Evolutionary conservation across 768 basidiomycete species (phyloP).

Genomic region (Termitomyces sp.): DNA sequence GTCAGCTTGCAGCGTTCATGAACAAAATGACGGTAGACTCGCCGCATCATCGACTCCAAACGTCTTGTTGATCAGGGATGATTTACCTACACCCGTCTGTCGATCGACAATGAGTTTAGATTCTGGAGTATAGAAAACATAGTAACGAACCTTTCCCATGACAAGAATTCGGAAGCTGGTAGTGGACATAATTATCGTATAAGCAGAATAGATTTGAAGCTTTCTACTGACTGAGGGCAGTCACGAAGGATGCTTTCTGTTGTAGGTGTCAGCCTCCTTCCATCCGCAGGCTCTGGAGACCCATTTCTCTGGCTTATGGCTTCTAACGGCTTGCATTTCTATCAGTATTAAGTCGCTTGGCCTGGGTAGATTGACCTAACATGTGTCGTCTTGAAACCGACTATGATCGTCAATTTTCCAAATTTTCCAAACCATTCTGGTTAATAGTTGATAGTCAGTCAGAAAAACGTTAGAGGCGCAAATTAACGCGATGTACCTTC

Average conservation of each 20-base stretch:
- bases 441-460: no score
- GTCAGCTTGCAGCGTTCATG: not conserved
- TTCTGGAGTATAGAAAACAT: no score
- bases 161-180: slow-evolving; percentile 25
- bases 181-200: not conserved
- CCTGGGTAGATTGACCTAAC: not conserved
- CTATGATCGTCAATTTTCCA: not conserved
- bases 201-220: not conserved
- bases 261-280: slow-evolving; percentile 5
- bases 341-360: not conserved
- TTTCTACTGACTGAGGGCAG: slow-evolving; percentile 12
- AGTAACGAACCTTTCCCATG: slow-evolving; percentile 22
- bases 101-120: not conserved
- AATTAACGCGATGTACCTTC: not conserved
- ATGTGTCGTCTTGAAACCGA: slow-evolving; percentile 2
- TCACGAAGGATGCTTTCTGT: slow-evolving; percentile 15
- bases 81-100: slow-evolving; percentile 29
- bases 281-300: not conserved
- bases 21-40: not conserved
- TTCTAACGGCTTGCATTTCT: not conserved
- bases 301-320: not conserved
- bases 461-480: no score
- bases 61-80: slow-evolving; percentile 25
- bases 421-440: slow-evolving; percentile 9
- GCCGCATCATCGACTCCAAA: slow-evolving; percentile 26